phyloP scores from a whole-genome alignment of 768 basidiomycete genomes.

The Tulasnella sp. region DNA sequence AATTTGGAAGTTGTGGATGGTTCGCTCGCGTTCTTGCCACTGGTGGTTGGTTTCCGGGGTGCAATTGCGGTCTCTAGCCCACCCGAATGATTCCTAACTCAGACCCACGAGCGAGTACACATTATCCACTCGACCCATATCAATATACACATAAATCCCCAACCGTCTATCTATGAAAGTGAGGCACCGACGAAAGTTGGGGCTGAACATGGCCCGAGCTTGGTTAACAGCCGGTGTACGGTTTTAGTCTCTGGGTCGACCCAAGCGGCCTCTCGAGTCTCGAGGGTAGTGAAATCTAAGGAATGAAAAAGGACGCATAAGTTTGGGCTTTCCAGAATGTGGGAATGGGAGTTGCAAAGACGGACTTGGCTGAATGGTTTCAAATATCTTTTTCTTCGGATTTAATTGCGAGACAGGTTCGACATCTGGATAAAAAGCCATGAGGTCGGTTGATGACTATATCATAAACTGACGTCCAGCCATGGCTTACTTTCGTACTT shows the following conservation, averaged over 20 bases:
- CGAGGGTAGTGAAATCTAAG: slow-evolving; percentile 81
- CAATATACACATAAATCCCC: neutral
- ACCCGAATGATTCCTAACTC: too few relatives aligned
- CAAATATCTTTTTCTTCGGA: slow-evolving; percentile 99
- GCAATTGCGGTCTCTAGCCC: too few relatives aligned
- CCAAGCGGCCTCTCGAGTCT: slow-evolving; percentile 88
- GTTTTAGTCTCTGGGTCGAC: slow-evolving; percentile 74
- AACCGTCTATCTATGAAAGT: slow-evolving; percentile 54
- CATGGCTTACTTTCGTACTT: slow-evolving; percentile 67
- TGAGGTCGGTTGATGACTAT: slow-evolving; percentile 16
- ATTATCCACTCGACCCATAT: neutral
- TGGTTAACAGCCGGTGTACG: slow-evolving; percentile 81
- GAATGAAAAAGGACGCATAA: slow-evolving; percentile 11
- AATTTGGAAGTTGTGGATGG: neutral
- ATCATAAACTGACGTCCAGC: neutral
- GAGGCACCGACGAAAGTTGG: slow-evolving; percentile 83
- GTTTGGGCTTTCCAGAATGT: neutral
- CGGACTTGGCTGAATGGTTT: slow-evolving; percentile 87
- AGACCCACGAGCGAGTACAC: too few relatives aligned
- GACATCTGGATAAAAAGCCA: slow-evolving; percentile 31
- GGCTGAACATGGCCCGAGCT: slow-evolving; percentile 71
- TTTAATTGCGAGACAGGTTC: slow-evolving; percentile 77
- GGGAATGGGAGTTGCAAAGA: slow-evolving; percentile 17
- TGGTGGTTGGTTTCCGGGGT: too few relatives aligned
- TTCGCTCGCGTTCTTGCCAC: too few relatives aligned